Evolutionary conservation across 108 stramenopile genomes (phyloP).

Genomic region (Parietichytrium sp.): DNA sequence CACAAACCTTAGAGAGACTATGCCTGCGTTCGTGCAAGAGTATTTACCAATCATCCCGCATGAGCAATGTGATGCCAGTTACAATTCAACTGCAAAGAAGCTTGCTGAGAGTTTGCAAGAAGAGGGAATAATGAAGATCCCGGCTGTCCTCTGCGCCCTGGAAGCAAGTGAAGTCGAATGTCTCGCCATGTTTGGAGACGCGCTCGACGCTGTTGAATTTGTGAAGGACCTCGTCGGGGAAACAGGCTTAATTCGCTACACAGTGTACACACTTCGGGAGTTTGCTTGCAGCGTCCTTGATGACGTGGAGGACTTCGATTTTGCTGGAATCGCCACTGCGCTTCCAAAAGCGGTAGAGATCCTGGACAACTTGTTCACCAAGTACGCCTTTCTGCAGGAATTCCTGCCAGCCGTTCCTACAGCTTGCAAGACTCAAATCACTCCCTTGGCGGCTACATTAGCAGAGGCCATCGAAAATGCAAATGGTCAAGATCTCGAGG

Average conservation of each 20-base stretch:
- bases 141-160: neutral
- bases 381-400: neutral
- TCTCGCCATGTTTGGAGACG: neutral
- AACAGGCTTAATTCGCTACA: neutral
- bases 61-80: neutral
- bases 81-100: neutral
- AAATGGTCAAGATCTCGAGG: neutral
- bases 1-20: slow-evolving; percentile 9
- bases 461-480: neutral
- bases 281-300: neutral
- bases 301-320: neutral
- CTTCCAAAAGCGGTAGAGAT: neutral
- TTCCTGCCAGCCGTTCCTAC: slow-evolving; percentile 3
- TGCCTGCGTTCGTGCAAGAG: neutral
- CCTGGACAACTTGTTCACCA: neutral
- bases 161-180: neutral
- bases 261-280: neutral
- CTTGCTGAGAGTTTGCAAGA: neutral
- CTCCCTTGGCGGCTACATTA: neutral
- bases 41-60: slow-evolving; percentile 13
- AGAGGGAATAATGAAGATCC: too few species aligned
- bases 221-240: slow-evolving; percentile 11
- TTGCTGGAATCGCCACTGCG: neutral
- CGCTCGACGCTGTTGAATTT: neutral
- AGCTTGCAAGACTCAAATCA: neutral